phyloP scores from a whole-genome alignment of 2,329 filamentous ascomycete species.

The Tolypocladium amazonense region DNA sequence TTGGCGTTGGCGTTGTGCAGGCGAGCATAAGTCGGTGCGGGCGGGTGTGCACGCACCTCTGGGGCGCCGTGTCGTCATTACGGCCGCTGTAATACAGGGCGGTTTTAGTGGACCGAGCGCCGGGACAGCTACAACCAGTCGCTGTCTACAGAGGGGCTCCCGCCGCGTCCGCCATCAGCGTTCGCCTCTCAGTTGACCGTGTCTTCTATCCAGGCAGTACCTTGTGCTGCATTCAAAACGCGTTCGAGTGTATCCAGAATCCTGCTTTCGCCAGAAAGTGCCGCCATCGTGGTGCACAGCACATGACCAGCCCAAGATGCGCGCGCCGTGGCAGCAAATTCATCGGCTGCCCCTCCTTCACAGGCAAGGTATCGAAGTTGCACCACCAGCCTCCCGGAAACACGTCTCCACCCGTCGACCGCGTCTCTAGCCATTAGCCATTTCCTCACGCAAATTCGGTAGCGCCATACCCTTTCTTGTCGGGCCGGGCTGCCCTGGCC shows the following conservation, averaged over 20 bases:
- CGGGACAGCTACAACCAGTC: too few species aligned
- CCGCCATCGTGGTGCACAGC: background rate
- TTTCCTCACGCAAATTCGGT: background rate
- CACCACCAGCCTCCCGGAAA: background rate
- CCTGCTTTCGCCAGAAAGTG: background rate
- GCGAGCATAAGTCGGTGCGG: background rate
- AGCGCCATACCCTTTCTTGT: background rate
- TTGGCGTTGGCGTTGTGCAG: conserved; percentile 10
- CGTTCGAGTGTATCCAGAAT: background rate
- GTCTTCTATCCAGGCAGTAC: background rate
- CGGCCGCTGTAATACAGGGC: background rate
- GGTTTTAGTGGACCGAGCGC: background rate
- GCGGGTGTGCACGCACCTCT: background rate
- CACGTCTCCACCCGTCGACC: conserved; percentile 1
- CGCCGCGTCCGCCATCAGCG: too few species aligned
- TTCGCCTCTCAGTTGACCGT: background rate
- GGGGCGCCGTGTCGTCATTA: conserved; percentile 2
- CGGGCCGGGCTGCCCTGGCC: background rate
- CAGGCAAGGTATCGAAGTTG: background rate
- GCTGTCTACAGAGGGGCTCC: too few species aligned
- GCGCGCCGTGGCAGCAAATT: background rate
- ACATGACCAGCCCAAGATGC: background rate
- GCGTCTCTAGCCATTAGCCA: background rate
- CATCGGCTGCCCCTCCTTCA: background rate
- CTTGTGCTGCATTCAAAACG: background rate